Conservation (phyloP, 139 green algal genomes). For the Coelastrella sp. region DNA sequence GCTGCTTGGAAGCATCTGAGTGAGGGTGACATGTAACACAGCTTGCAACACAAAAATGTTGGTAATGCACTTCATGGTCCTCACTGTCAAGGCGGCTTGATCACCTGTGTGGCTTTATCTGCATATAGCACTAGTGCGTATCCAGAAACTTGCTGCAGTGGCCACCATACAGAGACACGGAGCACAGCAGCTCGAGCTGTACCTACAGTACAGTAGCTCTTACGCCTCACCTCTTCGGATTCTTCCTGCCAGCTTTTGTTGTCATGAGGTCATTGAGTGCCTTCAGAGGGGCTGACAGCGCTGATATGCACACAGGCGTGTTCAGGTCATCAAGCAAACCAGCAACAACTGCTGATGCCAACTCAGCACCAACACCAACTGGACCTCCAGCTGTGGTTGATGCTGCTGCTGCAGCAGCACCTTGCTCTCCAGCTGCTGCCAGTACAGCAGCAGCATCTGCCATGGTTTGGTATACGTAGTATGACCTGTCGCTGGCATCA, state of each 20-base stretch:
- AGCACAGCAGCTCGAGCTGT: no score
- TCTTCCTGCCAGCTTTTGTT: slow-evolving; percentile 77
- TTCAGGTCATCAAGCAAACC: slow-evolving; percentile 93
- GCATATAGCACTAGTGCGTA: no score
- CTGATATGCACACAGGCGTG: slow-evolving; percentile 80
- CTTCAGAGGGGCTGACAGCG: slow-evolving; percentile 87
- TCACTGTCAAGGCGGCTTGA: no score
- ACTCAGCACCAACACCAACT: slow-evolving; percentile 35
- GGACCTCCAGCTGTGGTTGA: not conserved
- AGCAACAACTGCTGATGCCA: not conserved
- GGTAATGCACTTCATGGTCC: no score
- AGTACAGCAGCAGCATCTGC: slow-evolving; percentile 67
- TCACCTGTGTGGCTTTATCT: no score
- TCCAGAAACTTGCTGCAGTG: no score
- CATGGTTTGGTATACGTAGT: slow-evolving; percentile 93
- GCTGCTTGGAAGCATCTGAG: no score
- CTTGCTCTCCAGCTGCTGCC: slow-evolving; percentile 42
- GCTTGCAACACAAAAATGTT: no score
- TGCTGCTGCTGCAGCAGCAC: slow-evolving; percentile 16
- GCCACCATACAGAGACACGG: no score
- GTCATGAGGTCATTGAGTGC: slow-evolving; percentile 74
- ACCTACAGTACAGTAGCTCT: no score
- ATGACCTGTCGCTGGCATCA: slow-evolving; percentile 68
- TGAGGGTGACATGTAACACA: no score
- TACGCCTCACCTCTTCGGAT: slow-evolving; percentile 53